Evolutionary conservation across 2,329 filamentous ascomycete species (phyloP).

Genomic region (Ophiosphaerella herpotricha): DNA sequence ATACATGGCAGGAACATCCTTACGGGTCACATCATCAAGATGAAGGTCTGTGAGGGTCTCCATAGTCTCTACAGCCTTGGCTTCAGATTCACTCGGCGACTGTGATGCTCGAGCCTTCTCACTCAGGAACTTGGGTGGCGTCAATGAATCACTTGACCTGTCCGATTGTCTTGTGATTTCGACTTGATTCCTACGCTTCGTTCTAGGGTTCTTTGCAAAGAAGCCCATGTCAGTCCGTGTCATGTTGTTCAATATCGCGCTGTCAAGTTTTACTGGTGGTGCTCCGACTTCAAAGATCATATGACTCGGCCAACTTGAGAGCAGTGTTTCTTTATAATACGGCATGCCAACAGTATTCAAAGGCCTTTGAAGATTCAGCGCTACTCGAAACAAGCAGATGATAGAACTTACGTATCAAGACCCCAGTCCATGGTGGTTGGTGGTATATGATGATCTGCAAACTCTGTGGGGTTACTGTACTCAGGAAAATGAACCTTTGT

Average conservation of each 20-base stretch:
- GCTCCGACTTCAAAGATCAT: conserved; percentile 84
- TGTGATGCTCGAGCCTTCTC: conserved; percentile 79
- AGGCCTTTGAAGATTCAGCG: conserved; percentile 58
- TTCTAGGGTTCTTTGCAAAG: conserved; percentile 77
- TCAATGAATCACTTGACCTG: conserved; percentile 63
- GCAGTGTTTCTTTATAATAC: conserved; percentile 83
- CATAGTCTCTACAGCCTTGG: conserved; percentile 57
- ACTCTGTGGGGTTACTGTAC: conserved; percentile 74
- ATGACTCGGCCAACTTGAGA: conserved; percentile 89
- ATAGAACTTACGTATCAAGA: conserved; percentile 65
- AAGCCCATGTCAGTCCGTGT: conserved; percentile 75
- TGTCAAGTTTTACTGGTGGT: conserved; percentile 75
- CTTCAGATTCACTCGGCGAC: conserved; percentile 32
- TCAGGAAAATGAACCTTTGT: conserved; percentile 87
- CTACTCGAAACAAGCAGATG: neutral
- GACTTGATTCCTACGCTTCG: conserved; percentile 77
- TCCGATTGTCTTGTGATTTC: conserved; percentile 71
- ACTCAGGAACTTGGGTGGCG: conserved; percentile 90
- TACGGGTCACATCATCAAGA: conserved; percentile 72
- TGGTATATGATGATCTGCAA: conserved; percentile 67
- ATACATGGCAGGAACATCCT: conserved; percentile 87
- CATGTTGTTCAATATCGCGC: conserved; percentile 69
- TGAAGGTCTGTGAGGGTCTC: conserved; percentile 71
- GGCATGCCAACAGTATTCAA: conserved; percentile 88
- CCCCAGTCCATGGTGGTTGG: conserved; percentile 70